A percentile compares a stretch with the other conserved stretches of the same genome.
Conservation (phyloP, 73 alveolate genomes). For the Tetrahymena thermophila region DNA sequence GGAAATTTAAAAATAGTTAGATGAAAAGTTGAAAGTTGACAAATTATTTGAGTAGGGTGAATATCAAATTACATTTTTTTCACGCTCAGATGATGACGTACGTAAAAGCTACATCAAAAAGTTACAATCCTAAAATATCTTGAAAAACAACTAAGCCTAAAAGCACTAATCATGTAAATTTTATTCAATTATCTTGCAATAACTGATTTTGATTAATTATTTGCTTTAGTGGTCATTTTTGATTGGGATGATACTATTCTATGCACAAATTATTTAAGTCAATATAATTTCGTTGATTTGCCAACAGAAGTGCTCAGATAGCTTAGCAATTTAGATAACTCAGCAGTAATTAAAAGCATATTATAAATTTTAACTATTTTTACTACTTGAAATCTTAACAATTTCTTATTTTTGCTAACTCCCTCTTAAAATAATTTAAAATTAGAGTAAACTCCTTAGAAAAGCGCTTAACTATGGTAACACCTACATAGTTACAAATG, state of each 20-base stretch:
- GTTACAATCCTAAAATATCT: neutral
- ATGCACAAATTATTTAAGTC: constrained; percentile 82
- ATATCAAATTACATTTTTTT: neutral
- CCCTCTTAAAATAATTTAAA: neutral
- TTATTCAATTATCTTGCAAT: neutral
- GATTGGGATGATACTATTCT: constrained; percentile 99
- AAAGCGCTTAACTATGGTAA: constrained; percentile 57
- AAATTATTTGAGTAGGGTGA: neutral
- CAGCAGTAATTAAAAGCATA: constrained; percentile 9
- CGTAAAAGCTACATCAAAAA: constrained; percentile 2
- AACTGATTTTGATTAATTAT: neutral
- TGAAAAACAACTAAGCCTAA: constrained; percentile 5
- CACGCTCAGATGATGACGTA: neutral
- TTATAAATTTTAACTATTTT: neutral
- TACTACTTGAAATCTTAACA: neutral
- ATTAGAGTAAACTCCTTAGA: constrained; percentile 26
- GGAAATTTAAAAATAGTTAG: neutral
- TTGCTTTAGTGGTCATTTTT: constrained; percentile 69
- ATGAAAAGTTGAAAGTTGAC: neutral
- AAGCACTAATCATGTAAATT: constrained; percentile 20
- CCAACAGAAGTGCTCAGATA: constrained; percentile 22
- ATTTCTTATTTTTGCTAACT: neutral
- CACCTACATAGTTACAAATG: constrained; percentile 93
- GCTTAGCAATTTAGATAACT: constrained; percentile 31
- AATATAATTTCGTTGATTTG: constrained; percentile 25